These are phyloP conservation scores for Lactifluus echinatus DNA, from an alignment of 768 basidiomycete genomes.

Conservation along the genomic window DNA sequence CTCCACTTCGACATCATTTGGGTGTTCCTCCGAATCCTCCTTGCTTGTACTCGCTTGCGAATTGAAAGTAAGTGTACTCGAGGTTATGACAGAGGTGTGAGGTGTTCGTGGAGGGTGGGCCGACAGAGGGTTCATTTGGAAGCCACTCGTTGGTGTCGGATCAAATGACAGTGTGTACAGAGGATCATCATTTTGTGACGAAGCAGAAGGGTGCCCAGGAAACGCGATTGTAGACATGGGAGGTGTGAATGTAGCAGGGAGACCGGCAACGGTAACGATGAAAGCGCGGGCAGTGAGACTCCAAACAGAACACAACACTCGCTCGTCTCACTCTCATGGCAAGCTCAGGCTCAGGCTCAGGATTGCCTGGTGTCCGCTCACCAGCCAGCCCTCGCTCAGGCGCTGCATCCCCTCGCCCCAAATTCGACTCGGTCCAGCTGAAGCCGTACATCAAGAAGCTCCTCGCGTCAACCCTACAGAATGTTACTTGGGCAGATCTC, in stretches of 20 bases:
- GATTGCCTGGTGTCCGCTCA: conserved; percentile 44
- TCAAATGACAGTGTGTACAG: conserved; percentile 52
- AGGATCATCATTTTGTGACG: conserved; percentile 39
- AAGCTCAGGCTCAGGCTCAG: not conserved
- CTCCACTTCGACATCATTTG: conserved; percentile 23
- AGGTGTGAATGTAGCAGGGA: conserved; percentile 1
- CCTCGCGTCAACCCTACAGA: conserved; percentile 58
- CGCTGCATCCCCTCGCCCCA: conserved; percentile 45
- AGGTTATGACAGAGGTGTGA: conserved; percentile 37
- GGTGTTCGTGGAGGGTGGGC: conserved; percentile 74
- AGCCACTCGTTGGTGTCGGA: conserved; percentile 33
- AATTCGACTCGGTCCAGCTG: conserved; percentile 65
- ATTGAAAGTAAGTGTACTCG: conserved; percentile 21
- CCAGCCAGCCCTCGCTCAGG: conserved; percentile 53
- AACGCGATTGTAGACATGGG: conserved; percentile 64
- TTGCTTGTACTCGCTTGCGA: conserved; percentile 35
- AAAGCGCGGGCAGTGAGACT: not conserved
- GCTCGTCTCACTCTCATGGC: not conserved
- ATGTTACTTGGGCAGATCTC: conserved; percentile 54
- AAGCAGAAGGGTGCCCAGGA: conserved; percentile 37
- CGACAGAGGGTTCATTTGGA: conserved; percentile 78
- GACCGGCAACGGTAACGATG: not conserved
- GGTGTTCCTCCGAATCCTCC: conserved; percentile 27
- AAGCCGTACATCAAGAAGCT: conserved; percentile 79
- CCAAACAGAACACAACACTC: conserved; percentile 17